Percentiles rank a stretch among this genome's conserved stretches.
Conservation (phyloP, 305 asterid species). For the Salvia sclarea region DNA sequence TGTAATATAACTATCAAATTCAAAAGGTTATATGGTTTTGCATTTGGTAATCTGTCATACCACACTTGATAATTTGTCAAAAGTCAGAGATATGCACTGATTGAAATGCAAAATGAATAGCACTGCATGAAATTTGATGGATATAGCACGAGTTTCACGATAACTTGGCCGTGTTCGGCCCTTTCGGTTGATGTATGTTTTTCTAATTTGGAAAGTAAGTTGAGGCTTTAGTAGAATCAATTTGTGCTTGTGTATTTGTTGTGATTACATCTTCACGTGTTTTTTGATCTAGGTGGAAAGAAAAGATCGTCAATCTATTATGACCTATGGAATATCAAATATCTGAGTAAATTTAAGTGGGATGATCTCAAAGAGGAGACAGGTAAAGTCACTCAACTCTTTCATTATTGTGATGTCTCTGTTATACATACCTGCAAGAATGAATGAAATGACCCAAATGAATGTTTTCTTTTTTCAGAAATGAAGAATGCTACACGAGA, state of each 20-base stretch:
- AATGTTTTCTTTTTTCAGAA: conserved; percentile 53
- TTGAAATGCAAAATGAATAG: neutral
- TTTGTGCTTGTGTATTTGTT: conserved; percentile 1
- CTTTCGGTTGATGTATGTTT: neutral
- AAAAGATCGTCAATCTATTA: conserved; percentile 81
- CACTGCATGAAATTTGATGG: conserved; percentile 1
- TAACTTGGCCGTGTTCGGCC: neutral
- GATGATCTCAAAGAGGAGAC: conserved; percentile 88
- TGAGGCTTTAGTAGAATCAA: conserved; percentile 22
- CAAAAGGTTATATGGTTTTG: neutral
- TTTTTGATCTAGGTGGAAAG: conserved; percentile 68
- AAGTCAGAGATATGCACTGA: neutral
- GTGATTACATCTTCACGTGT: neutral
- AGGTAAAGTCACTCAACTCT: conserved; percentile 41
- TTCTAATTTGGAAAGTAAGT: neutral
- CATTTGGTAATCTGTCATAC: conserved; percentile 5
- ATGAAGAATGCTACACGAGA: conserved; percentile 67
- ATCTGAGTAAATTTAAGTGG: conserved; percentile 95
- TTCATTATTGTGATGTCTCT: neutral
- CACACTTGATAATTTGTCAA: neutral
- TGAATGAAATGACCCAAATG: conserved; percentile 26
- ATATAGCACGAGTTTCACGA: conserved; percentile 8
- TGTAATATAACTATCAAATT: neutral
- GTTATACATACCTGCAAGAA: conserved; percentile 3
- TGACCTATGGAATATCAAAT: conserved; percentile 93